phyloP scores from a whole-genome alignment of 31 red algal species.

The Odonthalia washingtoniensis region DNA sequence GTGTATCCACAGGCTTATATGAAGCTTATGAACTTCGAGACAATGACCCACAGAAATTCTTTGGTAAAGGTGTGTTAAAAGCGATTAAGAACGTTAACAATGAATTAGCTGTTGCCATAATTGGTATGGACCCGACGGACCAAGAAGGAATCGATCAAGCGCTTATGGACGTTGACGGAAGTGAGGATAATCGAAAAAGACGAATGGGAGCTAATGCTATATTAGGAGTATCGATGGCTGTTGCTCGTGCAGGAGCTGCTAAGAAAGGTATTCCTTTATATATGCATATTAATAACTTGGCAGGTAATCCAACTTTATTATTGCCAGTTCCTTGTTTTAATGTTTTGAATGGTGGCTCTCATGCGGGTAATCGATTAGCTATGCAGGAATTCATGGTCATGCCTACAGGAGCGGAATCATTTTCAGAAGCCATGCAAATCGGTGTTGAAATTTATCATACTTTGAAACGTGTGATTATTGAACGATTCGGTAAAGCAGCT shows the following conservation, averaged over 20 bases:
- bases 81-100: constrained; percentile 90
- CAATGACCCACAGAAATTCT: constrained; percentile 62
- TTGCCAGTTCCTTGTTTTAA: constrained; percentile 94
- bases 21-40: constrained; percentile 90
- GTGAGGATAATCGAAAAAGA: constrained; percentile 63
- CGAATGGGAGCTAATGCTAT: constrained; percentile 92
- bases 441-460: constrained; percentile 92
- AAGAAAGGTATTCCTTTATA: constrained; percentile 91
- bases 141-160: constrained; percentile 95
- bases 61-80: constrained; percentile 83
- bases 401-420: constrained; percentile 88
- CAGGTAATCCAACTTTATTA: constrained; percentile 87
- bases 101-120: constrained; percentile 85
- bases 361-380: constrained; percentile 84
- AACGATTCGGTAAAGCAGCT: constrained; percentile 79
- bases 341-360: constrained; percentile 85
- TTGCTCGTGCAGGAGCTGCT: constrained; percentile 90
- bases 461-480: constrained; percentile 77
- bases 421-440: constrained; percentile 85
- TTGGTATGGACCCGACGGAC: constrained; percentile 94
- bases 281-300: constrained; percentile 95
- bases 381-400: constrained; percentile 95
- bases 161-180: constrained; percentile 82
- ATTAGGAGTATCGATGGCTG: constrained; percentile 95
- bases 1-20: constrained; percentile 72